These are phyloP conservation scores for Pleurostoma richardsiae DNA, from an alignment of 2,329 filamentous ascomycete species.

Conservation along the genomic window DNA sequence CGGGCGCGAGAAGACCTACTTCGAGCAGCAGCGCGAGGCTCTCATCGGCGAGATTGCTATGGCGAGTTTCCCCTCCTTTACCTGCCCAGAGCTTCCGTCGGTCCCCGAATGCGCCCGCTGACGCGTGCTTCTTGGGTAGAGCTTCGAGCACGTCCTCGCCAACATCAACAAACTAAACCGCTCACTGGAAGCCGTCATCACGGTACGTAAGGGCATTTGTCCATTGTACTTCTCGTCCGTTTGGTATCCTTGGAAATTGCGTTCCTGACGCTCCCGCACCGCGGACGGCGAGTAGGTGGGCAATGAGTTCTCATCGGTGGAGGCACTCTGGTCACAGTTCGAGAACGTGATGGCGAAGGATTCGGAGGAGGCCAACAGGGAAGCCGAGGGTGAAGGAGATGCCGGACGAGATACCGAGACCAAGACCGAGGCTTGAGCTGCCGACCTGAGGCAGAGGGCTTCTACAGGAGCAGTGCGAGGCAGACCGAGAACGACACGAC, in stretches of 20 bases:
- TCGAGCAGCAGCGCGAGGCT: slow-evolving; percentile 70
- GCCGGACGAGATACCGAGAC: slow-evolving; percentile 2
- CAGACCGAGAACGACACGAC: neutral
- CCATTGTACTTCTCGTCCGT: neutral
- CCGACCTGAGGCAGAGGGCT: too few species aligned
- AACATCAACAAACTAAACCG: slow-evolving; percentile 96
- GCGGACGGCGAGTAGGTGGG: slow-evolving; percentile 56
- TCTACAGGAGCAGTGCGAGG: too few species aligned
- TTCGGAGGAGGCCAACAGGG: slow-evolving; percentile 26
- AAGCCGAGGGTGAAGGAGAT: slow-evolving; percentile 17
- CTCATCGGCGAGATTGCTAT: slow-evolving; percentile 69
- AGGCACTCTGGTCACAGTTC: slow-evolving; percentile 95
- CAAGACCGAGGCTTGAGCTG: too few species aligned
- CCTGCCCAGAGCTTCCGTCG: neutral
- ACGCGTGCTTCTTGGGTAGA: slow-evolving; percentile 30
- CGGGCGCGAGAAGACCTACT: slow-evolving; percentile 55
- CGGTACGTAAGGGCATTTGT: slow-evolving; percentile 47
- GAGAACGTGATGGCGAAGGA: slow-evolving; percentile 90
- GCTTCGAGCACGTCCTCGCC: slow-evolving; percentile 84
- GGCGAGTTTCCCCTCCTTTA: slow-evolving; percentile 33
- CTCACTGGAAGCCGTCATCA: slow-evolving; percentile 83
- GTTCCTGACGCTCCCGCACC: neutral
- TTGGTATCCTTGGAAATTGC: neutral
- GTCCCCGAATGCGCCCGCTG: neutral
- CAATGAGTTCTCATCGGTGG: slow-evolving; percentile 95